Percentiles rank a stretch among this genome's conserved stretches.
phyloP scores from a whole-genome alignment of 1,284 basidiomycete species.

The Rhizoctonia solani region DNA sequence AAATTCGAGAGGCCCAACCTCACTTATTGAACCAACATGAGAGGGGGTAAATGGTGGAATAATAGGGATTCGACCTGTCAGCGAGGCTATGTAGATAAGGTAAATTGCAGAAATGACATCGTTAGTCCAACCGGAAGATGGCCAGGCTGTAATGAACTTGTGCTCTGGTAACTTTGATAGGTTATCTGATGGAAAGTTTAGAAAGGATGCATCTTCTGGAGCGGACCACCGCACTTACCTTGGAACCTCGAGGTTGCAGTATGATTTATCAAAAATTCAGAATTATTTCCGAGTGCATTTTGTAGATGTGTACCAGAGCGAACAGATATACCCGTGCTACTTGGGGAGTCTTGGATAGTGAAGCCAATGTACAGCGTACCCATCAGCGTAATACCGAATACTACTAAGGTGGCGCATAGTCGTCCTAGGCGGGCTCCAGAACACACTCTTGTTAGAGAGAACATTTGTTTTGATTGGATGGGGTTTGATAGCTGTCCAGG shows the following conservation, averaged over 20 bases:
- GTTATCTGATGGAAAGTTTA: neutral
- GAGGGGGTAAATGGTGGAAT: slow-evolving; percentile 66
- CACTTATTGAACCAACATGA: slow-evolving; percentile 56
- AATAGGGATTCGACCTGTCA: slow-evolving; percentile 64
- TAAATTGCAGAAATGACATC: slow-evolving; percentile 56
- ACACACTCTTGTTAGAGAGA: neutral
- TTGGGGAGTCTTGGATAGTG: neutral
- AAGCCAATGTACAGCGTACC: neutral
- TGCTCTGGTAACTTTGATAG: neutral
- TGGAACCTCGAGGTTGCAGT: slow-evolving; percentile 7
- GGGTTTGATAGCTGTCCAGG: neutral
- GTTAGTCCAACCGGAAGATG: slow-evolving; percentile 40
- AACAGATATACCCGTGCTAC: neutral
- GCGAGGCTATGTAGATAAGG: slow-evolving; percentile 64
- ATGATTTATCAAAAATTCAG: neutral
- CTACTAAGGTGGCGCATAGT: neutral
- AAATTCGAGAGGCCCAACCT: slow-evolving; percentile 50
- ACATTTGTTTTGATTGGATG: neutral
- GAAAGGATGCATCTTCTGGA: neutral
- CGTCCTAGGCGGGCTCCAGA: slow-evolving; percentile 7
- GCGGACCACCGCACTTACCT: neutral
- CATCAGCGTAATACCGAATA: neutral
- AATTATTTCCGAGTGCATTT: slow-evolving; percentile 3
- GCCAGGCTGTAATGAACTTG: slow-evolving; percentile 30
- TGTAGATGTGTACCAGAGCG: neutral